phyloP scores from a whole-genome alignment of 2,329 filamentous ascomycete species.

The Cordyceps farinosa region DNA sequence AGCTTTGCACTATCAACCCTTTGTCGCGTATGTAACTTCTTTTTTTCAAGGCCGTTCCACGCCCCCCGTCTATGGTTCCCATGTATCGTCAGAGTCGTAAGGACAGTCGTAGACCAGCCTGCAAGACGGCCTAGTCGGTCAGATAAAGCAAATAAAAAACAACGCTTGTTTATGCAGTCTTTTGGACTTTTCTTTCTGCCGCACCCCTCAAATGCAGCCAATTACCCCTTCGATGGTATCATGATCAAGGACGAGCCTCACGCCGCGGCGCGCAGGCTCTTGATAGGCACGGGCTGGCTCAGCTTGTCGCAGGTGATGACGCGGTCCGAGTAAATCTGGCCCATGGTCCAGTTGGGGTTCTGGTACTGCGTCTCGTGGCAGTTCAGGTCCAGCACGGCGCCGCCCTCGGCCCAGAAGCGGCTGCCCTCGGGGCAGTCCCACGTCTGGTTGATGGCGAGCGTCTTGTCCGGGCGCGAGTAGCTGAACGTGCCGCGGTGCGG shows the following conservation, averaged over 20 bases:
- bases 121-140: neutral
- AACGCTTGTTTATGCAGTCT: neutral
- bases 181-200: neutral
- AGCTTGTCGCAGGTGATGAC: constrained; percentile 28
- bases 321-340: constrained; percentile 31
- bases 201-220: neutral
- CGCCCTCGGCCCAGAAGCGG: constrained; percentile 29
- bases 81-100: constrained; percentile 20
- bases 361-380: constrained; percentile 28
- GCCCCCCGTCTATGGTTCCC: neutral
- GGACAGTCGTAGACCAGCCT: constrained; percentile 18
- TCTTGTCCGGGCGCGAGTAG: constrained; percentile 35
- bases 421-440: constrained; percentile 44
- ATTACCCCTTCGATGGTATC: neutral
- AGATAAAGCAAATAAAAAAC: neutral
- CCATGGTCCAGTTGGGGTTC: constrained; percentile 32
- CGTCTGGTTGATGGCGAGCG: constrained; percentile 45
- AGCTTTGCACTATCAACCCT: neutral
- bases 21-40: neutral
- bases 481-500: constrained; percentile 37
- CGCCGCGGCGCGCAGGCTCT: constrained; percentile 26
- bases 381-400: constrained; percentile 26
- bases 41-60: neutral
- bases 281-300: constrained; percentile 26
- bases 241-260: constrained; percentile 17